These are phyloP conservation scores for Byssothecium circinans DNA, from an alignment of 2,329 filamentous ascomycete genomes.

Conservation along the genomic window DNA sequence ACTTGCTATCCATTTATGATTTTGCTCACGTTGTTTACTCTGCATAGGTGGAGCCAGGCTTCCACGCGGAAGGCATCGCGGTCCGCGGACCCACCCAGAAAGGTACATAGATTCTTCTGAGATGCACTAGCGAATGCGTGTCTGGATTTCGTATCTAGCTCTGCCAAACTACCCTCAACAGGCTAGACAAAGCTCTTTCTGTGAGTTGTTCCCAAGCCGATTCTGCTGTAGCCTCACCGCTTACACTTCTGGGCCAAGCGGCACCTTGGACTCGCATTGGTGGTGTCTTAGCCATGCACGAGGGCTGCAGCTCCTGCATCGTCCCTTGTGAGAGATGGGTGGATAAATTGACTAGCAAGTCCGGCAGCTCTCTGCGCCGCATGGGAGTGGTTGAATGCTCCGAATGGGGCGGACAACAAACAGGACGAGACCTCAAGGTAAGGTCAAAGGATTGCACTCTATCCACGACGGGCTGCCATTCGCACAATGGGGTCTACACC, in stretches of 20 bases:
- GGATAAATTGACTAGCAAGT: background rate
- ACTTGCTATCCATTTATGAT: no score
- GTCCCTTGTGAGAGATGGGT: background rate
- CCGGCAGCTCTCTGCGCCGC: constrained; percentile 18
- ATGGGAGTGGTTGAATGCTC: constrained; percentile 13
- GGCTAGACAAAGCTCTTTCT: background rate
- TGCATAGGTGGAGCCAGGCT: no score
- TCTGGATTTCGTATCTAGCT: background rate
- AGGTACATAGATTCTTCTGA: no score
- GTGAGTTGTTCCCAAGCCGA: no score
- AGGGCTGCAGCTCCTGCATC: background rate
- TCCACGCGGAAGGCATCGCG: background rate
- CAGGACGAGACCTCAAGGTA: constrained; percentile 14
- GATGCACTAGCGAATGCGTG: no score
- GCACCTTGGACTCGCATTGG: no score
- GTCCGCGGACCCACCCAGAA: no score
- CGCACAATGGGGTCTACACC: constrained; percentile 26
- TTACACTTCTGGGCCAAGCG: background rate
- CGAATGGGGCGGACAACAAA: constrained; percentile 31
- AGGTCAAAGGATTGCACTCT: constrained; percentile 11
- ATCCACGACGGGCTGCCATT: constrained; percentile 12
- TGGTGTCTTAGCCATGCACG: no score
- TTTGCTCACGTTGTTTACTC: no score
- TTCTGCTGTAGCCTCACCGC: background rate
- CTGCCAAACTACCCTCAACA: background rate